Conservation (phyloP, 768 basidiomycete species). For the Kwoniella shandongensis region DNA sequence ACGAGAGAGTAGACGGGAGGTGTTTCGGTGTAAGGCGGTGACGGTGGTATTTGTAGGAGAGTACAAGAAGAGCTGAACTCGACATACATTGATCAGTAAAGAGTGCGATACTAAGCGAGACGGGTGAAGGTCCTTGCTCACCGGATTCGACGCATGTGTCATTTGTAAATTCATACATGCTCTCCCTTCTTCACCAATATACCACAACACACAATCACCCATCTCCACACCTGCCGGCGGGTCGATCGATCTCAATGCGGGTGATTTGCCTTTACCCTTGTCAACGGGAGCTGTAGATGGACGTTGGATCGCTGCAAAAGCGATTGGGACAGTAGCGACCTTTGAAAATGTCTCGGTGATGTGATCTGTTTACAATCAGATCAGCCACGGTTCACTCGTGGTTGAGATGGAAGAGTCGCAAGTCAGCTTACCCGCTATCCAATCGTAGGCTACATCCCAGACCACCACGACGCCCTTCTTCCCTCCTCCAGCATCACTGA, state of each 20-base stretch:
- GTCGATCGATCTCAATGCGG: constrained; percentile 43
- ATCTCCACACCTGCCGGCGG: constrained; percentile 44
- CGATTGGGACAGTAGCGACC: constrained; percentile 19
- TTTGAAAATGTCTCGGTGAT: constrained; percentile 29
- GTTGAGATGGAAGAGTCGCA: neutral
- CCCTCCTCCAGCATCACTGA: constrained; percentile 16
- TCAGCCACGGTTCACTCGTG: neutral
- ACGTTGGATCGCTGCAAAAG: constrained; percentile 42
- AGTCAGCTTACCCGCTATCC: constrained; percentile 64
- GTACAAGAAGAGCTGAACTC: constrained; percentile 75
- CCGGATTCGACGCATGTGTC: constrained; percentile 68
- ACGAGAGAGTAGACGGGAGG: constrained; percentile 83
- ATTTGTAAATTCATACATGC: constrained; percentile 81
- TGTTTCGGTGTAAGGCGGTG: constrained; percentile 64
- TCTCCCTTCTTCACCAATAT: constrained; percentile 77
- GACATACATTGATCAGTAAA: too few relatives aligned
- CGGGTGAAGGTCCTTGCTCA: constrained; percentile 51
- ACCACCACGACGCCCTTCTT: constrained; percentile 60
- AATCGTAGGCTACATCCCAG: constrained; percentile 76
- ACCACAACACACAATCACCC: constrained; percentile 57
- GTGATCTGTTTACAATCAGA: constrained; percentile 23
- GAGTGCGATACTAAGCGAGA: neutral
- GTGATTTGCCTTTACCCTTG: constrained; percentile 25
- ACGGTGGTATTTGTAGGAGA: constrained; percentile 61
- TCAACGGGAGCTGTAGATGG: constrained; percentile 11